Evolutionary conservation across 176 grass and related monocot species (phyloP).

Genomic region (Otatea glauca): DNA sequence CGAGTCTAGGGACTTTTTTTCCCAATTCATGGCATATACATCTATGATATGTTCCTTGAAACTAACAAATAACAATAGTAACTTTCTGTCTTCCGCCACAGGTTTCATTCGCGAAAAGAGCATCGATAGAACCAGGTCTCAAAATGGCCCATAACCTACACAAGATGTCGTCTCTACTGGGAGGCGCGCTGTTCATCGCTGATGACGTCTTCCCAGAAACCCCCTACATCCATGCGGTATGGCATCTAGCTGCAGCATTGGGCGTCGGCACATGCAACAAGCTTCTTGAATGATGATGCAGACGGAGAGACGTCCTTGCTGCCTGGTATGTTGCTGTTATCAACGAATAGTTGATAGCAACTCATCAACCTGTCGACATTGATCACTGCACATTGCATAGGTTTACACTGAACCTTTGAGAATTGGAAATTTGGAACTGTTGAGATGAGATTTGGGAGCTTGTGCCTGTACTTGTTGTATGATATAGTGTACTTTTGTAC

Average conservation of each 20-base stretch:
- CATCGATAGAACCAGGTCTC: conserved; percentile 69
- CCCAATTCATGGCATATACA: not conserved
- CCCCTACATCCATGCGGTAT: conserved; percentile 84
- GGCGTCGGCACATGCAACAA: conserved; percentile 86
- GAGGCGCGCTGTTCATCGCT: conserved; percentile 80
- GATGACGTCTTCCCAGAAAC: conserved; percentile 78
- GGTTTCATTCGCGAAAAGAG: conserved; percentile 83
- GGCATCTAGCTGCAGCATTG: conserved; percentile 87
- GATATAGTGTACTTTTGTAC: not conserved
- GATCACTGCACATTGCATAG: conserved; percentile 14
- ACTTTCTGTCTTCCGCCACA: conserved; percentile 4
- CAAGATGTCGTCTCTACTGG: conserved; percentile 78
- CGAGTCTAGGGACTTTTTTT: not conserved
- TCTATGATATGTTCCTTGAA: not conserved
- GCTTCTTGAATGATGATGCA: conserved; percentile 70
- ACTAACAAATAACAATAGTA: not conserved
- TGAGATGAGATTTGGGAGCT: not conserved
- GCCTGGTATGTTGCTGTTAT: not conserved
- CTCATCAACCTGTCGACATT: conserved; percentile 52
- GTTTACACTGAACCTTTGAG: conserved; percentile 25
- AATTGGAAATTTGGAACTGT: not conserved
- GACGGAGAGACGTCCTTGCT: not conserved
- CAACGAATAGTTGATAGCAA: conserved; percentile 42
- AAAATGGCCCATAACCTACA: conserved; percentile 77
- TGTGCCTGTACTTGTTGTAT: conserved; percentile 30